Conservation (phyloP, 2,329 filamentous ascomycete genomes). For the Bipolaris bicolor region DNA sequence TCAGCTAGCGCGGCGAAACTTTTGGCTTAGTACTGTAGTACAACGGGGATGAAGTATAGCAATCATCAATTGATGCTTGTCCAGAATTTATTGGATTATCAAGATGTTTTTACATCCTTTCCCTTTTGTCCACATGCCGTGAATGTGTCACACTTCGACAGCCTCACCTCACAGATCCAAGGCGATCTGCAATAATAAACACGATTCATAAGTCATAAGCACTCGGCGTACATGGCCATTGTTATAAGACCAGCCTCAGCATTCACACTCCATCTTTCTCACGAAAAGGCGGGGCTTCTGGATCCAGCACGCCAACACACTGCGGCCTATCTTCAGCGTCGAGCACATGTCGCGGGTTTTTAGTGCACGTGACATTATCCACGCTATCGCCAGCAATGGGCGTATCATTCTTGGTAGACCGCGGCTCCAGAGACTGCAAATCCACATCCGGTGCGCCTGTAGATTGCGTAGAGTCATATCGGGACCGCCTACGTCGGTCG, state of each 20-base stretch:
- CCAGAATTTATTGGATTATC: background rate
- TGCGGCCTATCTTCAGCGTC: background rate
- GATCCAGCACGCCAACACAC: background rate
- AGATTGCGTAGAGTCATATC: constrained; percentile 19
- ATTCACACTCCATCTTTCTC: background rate
- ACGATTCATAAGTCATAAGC: too few species aligned
- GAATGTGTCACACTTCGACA: background rate
- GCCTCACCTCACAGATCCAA: too few species aligned
- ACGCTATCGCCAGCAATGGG: background rate
- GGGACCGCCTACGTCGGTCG: constrained; percentile 9
- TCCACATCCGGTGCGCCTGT: background rate
- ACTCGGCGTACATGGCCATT: background rate
- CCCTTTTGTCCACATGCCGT: too few species aligned
- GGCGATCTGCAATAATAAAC: too few species aligned
- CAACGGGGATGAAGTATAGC: too few species aligned
- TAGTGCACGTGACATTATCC: too few species aligned
- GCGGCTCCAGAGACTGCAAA: background rate
- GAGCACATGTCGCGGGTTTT: background rate
- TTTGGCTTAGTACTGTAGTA: too few species aligned
- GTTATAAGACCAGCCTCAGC: background rate
- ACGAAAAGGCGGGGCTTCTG: background rate
- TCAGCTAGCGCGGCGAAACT: too few species aligned
- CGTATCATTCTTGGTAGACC: background rate
- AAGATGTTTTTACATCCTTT: background rate
- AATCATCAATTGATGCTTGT: too few species aligned